Base-by-base conservation (phyloP, 1,139 yeast genomes). In the Cylindricascospora bacillispora region DNA sequence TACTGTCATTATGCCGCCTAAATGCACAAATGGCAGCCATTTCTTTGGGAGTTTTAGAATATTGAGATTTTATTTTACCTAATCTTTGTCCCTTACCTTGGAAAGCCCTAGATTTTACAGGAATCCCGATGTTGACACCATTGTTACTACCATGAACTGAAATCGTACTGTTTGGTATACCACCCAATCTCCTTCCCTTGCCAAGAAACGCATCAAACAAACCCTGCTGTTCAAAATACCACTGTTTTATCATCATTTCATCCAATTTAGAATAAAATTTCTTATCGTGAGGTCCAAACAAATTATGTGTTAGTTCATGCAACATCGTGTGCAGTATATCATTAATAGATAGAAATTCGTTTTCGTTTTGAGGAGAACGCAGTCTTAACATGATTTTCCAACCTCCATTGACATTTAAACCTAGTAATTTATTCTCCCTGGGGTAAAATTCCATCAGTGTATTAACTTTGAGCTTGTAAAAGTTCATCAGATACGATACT, bases 371-470 rank as follows among this genome's bases (percentile, higher is more conserved):
- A 13, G 73, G 69, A 25, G 67, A 67, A 33, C 97, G 59, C 27
- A 89, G 59, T 34, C 97, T 56, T 7, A 89, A 47, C 52, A 79
- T 65, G 13, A 89, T 74, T 52, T 79, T 80, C 38, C 61, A 63
- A 1, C 97, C 97, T n/a, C 58, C 58, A 47, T 83, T 82, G n/a
- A 83, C 85, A 54, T 89, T 89, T 36, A 85, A 56, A 0, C 98
- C 97, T 11, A 86, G 58, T 19, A 89, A 56, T 22, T 66, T 58
- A 2, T 67, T 61, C 45, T 70, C 65, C 40, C 68, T 74, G n/a
- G 97, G 97, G 42, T 62, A 79, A 70, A 89, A 81, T 54, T 89
- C 98, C 42, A 81, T 71, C 13, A 89, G 53, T 0, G 70, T 60
- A 1, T 73, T 74, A 3, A 86, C 89, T 35, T 67, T 70, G 48